Evolutionary conservation across 1,139 yeast species (phyloP).

Genomic region (Sugiyamaella novakii): DNA sequence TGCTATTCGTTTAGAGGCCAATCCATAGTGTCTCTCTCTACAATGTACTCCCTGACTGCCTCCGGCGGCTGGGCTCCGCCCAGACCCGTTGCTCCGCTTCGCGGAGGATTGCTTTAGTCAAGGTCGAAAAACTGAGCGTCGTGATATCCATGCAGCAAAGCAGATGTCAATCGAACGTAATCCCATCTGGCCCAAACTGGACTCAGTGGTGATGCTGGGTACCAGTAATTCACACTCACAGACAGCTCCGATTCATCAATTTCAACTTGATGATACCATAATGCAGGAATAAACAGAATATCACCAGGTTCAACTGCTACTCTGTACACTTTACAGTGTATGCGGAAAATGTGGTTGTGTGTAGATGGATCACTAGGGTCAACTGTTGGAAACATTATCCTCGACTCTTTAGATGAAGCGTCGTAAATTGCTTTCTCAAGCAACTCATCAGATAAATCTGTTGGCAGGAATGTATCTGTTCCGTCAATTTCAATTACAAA

Average conservation of each 20-base stretch:
- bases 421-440: background rate
- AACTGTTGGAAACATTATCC: constrained; percentile 41
- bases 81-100: constrained; percentile 1
- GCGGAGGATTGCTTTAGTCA: constrained; percentile 12
- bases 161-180: constrained; percentile 34
- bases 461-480: constrained; percentile 22
- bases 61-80: constrained; percentile 12
- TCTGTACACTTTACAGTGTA: constrained; percentile 33
- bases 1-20: constrained; percentile 2
- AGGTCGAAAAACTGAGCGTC: constrained; percentile 35
- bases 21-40: no score
- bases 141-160: constrained; percentile 34
- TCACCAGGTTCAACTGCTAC: constrained; percentile 44
- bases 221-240: constrained; percentile 46
- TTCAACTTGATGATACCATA: constrained; percentile 47
- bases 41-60: no score
- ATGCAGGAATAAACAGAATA: constrained; percentile 44
- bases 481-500: constrained; percentile 28
- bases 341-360: constrained; percentile 25
- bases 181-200: constrained; percentile 42
- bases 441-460: constrained; percentile 13
- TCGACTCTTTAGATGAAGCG: constrained; percentile 15
- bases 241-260: constrained; percentile 37
- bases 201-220: constrained; percentile 34
- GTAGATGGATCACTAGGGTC: constrained; percentile 36